These are phyloP conservation scores for Cladobotryum protrusum DNA, from an alignment of 2,329 filamentous ascomycete genomes.

Conservation along the genomic window DNA sequence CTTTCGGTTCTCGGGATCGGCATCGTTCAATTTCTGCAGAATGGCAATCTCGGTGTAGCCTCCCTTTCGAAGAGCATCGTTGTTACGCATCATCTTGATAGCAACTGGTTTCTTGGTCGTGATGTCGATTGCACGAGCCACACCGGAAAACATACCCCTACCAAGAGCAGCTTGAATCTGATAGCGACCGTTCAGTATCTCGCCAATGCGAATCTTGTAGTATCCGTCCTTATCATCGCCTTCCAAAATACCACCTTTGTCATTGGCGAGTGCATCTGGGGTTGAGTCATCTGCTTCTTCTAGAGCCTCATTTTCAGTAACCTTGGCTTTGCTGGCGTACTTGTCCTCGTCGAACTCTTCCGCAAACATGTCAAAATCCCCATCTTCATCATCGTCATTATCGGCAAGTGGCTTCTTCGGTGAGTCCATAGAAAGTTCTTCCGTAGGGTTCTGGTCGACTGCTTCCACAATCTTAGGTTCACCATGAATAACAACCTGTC, in stretches of 20 bases:
- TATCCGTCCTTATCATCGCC: conserved; percentile 94
- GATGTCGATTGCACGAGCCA: conserved; percentile 80
- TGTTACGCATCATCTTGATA: conserved; percentile 96
- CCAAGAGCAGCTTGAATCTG: conserved; percentile 82
- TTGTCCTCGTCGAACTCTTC: conserved; percentile 67
- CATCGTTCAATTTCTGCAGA: conserved; percentile 75
- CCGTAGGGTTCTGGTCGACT: conserved; percentile 21
- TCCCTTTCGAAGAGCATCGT: conserved; percentile 85
- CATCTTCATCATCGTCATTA: conserved; percentile 56
- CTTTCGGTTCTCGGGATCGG: conserved; percentile 83
- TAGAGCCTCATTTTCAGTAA: conserved; percentile 27
- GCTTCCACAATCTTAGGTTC: conserved; percentile 25
- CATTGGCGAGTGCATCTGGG: conserved; percentile 49
- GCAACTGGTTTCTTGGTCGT: conserved; percentile 73
- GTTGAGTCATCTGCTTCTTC: conserved; percentile 41
- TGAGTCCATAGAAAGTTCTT: conserved; percentile 22
- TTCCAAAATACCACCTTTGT: conserved; percentile 74
- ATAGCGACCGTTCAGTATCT: conserved; percentile 83
- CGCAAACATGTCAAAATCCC: conserved; percentile 85
- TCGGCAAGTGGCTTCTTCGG: conserved; percentile 20
- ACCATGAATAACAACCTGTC: conserved; percentile 46
- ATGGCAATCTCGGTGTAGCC: conserved; percentile 94
- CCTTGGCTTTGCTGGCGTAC: conserved; percentile 47
- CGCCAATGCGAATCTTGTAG: conserved; percentile 89
- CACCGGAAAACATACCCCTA: conserved; percentile 93